These are phyloP conservation scores for Schwanniomyces vanrijiae DNA, from an alignment of 805 yeast species.

Conservation along the genomic window DNA sequence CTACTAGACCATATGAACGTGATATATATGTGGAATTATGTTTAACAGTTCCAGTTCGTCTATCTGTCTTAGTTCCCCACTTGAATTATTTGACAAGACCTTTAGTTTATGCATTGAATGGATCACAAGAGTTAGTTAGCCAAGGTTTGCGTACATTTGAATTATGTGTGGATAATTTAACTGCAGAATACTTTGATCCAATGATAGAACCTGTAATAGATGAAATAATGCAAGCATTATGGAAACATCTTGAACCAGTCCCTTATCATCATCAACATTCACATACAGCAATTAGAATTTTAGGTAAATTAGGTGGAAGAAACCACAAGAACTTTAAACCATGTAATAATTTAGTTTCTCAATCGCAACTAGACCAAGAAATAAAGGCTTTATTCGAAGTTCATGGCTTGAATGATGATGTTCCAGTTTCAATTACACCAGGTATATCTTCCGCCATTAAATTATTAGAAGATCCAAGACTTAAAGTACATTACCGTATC, in stretches of 20 bases:
- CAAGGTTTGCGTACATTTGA: conserved; percentile 96
- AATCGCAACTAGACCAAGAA: conserved; percentile 62
- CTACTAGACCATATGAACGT: conserved; percentile 85
- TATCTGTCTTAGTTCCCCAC: conserved; percentile 92
- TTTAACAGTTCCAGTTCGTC: conserved; percentile 90
- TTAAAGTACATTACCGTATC: conserved; percentile 64
- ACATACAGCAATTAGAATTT: conserved; percentile 87
- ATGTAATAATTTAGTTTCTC: conserved; percentile 61
- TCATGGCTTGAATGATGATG: conserved; percentile 58
- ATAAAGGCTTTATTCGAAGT: conserved; percentile 67
- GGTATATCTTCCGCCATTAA: conserved; percentile 78
- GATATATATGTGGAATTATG: conserved; percentile 95
- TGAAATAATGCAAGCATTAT: conserved; percentile 89
- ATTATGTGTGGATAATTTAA: conserved; percentile 91
- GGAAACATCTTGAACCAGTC: conserved; percentile 86
- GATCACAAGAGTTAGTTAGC: conserved; percentile 85
- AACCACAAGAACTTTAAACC: conserved; percentile 83
- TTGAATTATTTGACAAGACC: conserved; percentile 87
- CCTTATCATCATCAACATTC: conserved; percentile 95
- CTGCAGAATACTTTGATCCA: conserved; percentile 96
- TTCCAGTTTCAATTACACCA: conserved; percentile 78
- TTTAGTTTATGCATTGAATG: conserved; percentile 83
- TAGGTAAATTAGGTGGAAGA: conserved; percentile 96
- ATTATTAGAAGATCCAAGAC: conserved; percentile 66
- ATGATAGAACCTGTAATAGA: conserved; percentile 94